These are phyloP conservation scores for Cladosporium sp. DNA, from an alignment of 2,329 filamentous ascomycete species.

Conservation along the genomic window DNA sequence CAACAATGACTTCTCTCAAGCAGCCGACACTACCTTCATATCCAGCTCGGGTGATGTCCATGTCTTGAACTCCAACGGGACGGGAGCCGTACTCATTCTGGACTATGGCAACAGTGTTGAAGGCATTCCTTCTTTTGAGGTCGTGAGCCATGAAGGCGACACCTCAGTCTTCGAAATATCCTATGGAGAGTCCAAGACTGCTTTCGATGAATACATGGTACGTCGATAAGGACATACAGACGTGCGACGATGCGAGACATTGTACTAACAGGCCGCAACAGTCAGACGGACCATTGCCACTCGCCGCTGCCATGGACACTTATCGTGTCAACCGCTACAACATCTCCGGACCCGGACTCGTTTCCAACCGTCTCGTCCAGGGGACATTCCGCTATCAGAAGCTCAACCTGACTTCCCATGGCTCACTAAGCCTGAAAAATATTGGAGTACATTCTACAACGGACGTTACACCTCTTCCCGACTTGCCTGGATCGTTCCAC, in stretches of 20 bases:
- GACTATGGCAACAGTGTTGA: not conserved
- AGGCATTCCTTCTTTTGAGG: slow-evolving; percentile 2
- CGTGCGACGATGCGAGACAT: not conserved
- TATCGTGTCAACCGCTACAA: slow-evolving; percentile 5
- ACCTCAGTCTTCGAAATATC: not conserved
- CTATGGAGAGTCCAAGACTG: not conserved
- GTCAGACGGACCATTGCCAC: not conserved
- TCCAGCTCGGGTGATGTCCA: not conserved
- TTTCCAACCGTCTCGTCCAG: not conserved
- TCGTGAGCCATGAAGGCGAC: not conserved
- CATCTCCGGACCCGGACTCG: not conserved
- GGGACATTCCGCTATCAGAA: slow-evolving; percentile 2
- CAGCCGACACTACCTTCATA: not conserved
- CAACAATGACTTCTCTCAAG: not conserved
- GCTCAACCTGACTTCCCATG: not conserved
- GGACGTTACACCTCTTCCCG: not conserved
- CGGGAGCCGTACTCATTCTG: not conserved
- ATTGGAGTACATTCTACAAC: not conserved
- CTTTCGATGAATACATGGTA: not conserved
- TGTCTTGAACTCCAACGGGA: not conserved
- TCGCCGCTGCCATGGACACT: slow-evolving; percentile 2
- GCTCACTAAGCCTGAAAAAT: not conserved
- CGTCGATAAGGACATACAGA: not conserved
- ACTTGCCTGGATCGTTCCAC: not conserved
- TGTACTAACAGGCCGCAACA: not conserved